A percentile compares a stretch with the other conserved stretches of the same genome.
phyloP scores from a whole-genome alignment of 1,284 basidiomycete genomes.

The Ustilago bromivora region DNA sequence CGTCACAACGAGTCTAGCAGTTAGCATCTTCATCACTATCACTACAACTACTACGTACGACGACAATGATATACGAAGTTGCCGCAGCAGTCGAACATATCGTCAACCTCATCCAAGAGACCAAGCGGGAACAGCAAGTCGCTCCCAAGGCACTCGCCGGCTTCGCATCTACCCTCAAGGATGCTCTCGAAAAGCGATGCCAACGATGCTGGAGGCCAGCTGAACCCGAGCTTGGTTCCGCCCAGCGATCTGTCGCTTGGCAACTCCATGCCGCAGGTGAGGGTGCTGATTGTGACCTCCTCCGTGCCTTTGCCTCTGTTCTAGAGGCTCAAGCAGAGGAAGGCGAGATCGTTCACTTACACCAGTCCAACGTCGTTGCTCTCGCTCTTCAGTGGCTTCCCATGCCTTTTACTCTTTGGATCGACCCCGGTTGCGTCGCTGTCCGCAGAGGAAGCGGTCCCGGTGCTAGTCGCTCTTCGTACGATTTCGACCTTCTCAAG shows the following conservation, averaged over 20 bases:
- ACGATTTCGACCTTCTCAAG: conserved; percentile 27
- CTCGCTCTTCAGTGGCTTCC: conserved; percentile 45
- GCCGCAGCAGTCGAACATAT: conserved; percentile 51
- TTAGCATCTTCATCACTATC: neutral
- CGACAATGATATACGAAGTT: conserved; percentile 53
- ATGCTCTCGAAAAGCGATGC: conserved; percentile 41
- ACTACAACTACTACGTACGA: no score
- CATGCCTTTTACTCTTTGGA: conserved; percentile 54
- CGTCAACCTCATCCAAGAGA: conserved; percentile 21
- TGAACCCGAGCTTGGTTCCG: conserved; percentile 51
- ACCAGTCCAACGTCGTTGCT: conserved; percentile 16
- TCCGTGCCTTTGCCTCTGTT: conserved; percentile 40
- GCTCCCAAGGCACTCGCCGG: conserved; percentile 29
- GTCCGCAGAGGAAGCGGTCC: conserved; percentile 52
- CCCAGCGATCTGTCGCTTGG: conserved; percentile 48
- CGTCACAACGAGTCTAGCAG: neutral
- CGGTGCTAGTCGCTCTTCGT: conserved; percentile 27
- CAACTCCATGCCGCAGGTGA: conserved; percentile 55
- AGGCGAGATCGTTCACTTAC: conserved; percentile 25
- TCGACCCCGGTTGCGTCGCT: conserved; percentile 63
- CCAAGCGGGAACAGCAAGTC: conserved; percentile 16
- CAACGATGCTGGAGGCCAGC: conserved; percentile 34
- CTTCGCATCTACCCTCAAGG: conserved; percentile 49
- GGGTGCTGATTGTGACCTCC: conserved; percentile 45
- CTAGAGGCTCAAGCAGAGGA: conserved; percentile 29